Conservation (phyloP, 352 stramenopile species). For the Phytopythium boreale region DNA sequence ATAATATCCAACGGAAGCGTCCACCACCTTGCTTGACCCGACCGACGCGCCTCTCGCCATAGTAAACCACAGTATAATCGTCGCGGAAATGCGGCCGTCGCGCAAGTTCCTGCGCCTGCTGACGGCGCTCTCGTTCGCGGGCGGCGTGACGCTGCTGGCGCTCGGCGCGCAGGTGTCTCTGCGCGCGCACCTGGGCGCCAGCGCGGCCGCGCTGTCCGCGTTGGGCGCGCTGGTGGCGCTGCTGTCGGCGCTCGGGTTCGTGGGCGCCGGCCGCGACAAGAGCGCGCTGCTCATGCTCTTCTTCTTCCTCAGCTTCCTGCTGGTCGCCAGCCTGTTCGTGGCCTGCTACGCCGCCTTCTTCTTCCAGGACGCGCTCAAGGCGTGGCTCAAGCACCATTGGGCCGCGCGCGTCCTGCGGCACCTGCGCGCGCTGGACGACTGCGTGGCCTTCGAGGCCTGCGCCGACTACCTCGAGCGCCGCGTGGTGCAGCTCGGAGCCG, state of each 20-base stretch:
- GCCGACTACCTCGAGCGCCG: constrained; percentile 44
- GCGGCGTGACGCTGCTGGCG: constrained; percentile 43
- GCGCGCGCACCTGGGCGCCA: constrained; percentile 41
- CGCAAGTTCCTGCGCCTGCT: constrained; percentile 59
- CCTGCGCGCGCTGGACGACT: constrained; percentile 47
- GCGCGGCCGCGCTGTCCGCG: constrained; percentile 37
- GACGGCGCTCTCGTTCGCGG: constrained; percentile 50
- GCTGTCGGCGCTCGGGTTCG: constrained; percentile 57
- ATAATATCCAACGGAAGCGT: too few relatives aligned
- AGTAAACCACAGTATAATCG: not conserved
- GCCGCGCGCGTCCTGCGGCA: constrained; percentile 34
- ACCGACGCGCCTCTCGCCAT: too few relatives aligned
- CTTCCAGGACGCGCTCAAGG: constrained; percentile 59
- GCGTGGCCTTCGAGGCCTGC: constrained; percentile 47
- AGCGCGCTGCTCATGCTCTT: constrained; percentile 63
- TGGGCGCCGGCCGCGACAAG: constrained; percentile 63
- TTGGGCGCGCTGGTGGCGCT: constrained; percentile 46
- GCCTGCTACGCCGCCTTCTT: constrained; percentile 61
- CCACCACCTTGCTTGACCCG: too few relatives aligned
- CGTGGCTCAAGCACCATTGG: constrained; percentile 83
- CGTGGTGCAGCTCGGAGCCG: constrained; percentile 41
- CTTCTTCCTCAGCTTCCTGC: constrained; percentile 75
- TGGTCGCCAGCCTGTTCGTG: constrained; percentile 59
- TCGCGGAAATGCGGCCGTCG: constrained; percentile 47
- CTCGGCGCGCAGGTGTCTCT: constrained; percentile 57